A percentile compares a stretch with the other conserved stretches of the same genome.
Conservation (phyloP, 495 filamentous ascomycete species). For the Hyaloscypha finlandica region DNA sequence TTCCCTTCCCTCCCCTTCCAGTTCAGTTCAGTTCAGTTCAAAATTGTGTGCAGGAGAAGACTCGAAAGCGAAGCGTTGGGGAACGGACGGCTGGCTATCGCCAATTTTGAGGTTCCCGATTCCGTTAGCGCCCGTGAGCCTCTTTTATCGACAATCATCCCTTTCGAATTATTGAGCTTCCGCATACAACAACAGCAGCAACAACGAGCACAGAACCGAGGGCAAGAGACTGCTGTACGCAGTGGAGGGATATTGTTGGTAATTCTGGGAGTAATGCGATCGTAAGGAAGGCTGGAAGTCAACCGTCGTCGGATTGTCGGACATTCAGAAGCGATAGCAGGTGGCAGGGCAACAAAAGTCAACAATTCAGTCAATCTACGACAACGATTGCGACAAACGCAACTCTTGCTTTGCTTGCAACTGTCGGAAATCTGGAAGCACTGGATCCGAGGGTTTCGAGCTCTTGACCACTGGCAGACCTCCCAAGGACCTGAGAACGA, state of each 20-base stretch:
- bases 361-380: constrained; percentile 16
- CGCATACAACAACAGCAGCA: not conserved
- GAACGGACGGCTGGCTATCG: not conserved
- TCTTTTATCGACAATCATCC: constrained; percentile 5
- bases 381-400: constrained; percentile 5
- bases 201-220: constrained; percentile 9
- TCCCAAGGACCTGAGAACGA: not conserved
- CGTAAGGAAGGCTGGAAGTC: constrained; percentile 6
- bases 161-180: not conserved
- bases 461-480: not conserved
- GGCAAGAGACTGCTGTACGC: constrained; percentile 1
- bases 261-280: constrained; percentile 20
- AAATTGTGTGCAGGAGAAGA: not conserved
- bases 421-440: constrained; percentile 8
- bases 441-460: not conserved
- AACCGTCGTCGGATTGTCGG: constrained; percentile 4
- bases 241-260: constrained; percentile 19
- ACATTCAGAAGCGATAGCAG: constrained; percentile 24
- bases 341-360: constrained; percentile 32
- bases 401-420: not conserved
- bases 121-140: not conserved
- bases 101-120: not conserved
- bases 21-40: not conserved
- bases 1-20: not conserved
- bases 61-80: not conserved